Percentiles rank a stretch among this genome's conserved stretches.
Evolutionary conservation across 345 rosid species (phyloP).

Genomic region (Linum lewisii): DNA sequence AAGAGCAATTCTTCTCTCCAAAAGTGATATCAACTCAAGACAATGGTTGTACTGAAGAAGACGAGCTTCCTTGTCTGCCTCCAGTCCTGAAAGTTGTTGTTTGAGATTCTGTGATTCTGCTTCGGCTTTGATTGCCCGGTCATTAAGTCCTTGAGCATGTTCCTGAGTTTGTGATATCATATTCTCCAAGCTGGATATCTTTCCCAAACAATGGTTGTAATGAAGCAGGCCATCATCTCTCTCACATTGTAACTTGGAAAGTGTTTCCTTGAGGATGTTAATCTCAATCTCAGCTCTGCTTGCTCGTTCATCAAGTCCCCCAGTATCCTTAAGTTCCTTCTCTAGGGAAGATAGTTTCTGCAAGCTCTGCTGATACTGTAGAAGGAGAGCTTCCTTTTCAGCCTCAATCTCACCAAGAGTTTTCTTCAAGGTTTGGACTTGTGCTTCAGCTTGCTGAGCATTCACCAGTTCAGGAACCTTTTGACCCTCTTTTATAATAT

Average conservation of each 20-base stretch:
- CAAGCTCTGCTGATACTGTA: constrained; percentile 21
- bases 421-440: constrained; percentile 16
- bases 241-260: constrained; percentile 20
- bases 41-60: constrained; percentile 23
- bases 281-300: constrained; percentile 25
- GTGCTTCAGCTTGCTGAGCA: constrained; percentile 10
- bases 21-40: constrained; percentile 16
- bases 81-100: constrained; percentile 12
- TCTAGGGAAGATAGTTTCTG: constrained; percentile 21
- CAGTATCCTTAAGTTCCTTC: constrained; percentile 17
- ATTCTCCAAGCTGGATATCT: constrained; percentile 16
- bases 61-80: constrained; percentile 17
- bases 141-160: constrained; percentile 36
- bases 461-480: constrained; percentile 23
- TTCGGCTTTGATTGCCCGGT: constrained; percentile 29
- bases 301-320: constrained; percentile 22
- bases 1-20: constrained; percentile 33
- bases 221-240: constrained; percentile 19
- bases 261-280: constrained; percentile 20
- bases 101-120: constrained; percentile 17
- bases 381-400: constrained; percentile 19
- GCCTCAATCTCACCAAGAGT: constrained; percentile 21
- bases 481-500: constrained; percentile 12
- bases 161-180: constrained; percentile 15
- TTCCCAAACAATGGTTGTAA: constrained; percentile 17